phyloP scores from a whole-genome alignment of 306 rosid genomes.

The Pyrus betulifolia region DNA sequence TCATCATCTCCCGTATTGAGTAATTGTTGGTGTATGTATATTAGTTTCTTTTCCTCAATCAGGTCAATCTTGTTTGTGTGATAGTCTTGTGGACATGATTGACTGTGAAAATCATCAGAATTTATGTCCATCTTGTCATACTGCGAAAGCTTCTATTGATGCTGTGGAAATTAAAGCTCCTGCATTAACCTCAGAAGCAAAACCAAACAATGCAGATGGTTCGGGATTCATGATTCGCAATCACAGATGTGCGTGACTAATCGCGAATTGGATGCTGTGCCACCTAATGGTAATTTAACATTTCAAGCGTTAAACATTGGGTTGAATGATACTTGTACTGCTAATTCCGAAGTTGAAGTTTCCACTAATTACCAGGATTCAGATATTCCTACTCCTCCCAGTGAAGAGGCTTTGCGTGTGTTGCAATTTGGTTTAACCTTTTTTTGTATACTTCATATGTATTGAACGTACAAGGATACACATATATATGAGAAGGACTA shows the following conservation, averaged over 20 bases:
- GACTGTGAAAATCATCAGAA: slow-evolving; percentile 5
- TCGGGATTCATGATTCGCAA: slow-evolving; percentile 15
- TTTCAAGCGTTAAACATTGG: slow-evolving; percentile 7
- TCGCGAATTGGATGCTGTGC: slow-evolving; percentile 10
- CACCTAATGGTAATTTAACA: slow-evolving; percentile 16
- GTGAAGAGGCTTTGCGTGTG: slow-evolving; percentile 12
- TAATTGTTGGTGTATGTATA: neutral
- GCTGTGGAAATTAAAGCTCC: slow-evolving; percentile 15
- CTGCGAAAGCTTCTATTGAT: slow-evolving; percentile 14
- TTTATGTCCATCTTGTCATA: slow-evolving; percentile 8
- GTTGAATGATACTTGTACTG: slow-evolving; percentile 5
- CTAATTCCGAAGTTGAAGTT: slow-evolving; percentile 24
- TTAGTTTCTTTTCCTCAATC: slow-evolving; percentile 3
- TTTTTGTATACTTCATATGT: too few relatives aligned
- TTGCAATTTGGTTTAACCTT: too few relatives aligned
- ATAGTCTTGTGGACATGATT: slow-evolving; percentile 9
- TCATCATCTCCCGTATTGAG: neutral
- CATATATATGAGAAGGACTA: too few relatives aligned
- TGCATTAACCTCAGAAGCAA: slow-evolving; percentile 12
- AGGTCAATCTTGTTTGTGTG: slow-evolving; percentile 19
- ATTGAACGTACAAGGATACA: too few relatives aligned
- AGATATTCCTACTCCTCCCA: slow-evolving; percentile 12
- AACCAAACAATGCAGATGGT: slow-evolving; percentile 2
- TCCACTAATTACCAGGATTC: slow-evolving; percentile 10
- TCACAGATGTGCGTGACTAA: slow-evolving; percentile 14